Conservation (phyloP, 192 early-diverging fungal species). For the Coemansia sp. region DNA sequence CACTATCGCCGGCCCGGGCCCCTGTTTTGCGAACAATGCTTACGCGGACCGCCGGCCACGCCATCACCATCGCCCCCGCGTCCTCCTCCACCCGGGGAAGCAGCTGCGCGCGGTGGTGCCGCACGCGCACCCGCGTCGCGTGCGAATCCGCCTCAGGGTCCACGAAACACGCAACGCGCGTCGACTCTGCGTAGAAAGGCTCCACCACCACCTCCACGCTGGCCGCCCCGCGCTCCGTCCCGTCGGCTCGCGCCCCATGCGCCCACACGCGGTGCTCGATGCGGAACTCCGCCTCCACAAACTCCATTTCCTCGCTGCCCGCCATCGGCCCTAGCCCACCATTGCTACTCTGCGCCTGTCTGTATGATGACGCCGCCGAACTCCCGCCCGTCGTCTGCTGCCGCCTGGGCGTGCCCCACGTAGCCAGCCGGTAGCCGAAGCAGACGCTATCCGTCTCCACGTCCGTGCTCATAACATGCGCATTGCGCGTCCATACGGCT, state of each 20-base stretch:
- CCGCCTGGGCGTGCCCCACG: conserved; percentile 9
- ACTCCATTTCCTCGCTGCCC: conserved; percentile 2
- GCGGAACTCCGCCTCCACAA: conserved; percentile 35
- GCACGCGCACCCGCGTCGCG: conserved; percentile 40
- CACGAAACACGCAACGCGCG: conserved; percentile 42
- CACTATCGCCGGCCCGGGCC: background rate
- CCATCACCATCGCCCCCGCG: conserved; percentile 15
- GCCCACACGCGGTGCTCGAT: conserved; percentile 52
- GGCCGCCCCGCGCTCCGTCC: conserved; percentile 7
- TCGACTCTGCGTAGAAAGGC: conserved; percentile 24
- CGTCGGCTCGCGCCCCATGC: conserved; percentile 1
- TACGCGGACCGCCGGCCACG: conserved; percentile 38
- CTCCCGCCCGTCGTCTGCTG: conserved; percentile 3
- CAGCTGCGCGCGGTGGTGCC: conserved; percentile 31
- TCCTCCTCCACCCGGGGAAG: conserved; percentile 21
- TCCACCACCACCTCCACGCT: conserved; percentile 13
- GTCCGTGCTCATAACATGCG: conserved; percentile 8
- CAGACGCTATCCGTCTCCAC: background rate
- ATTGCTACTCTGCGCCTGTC: background rate
- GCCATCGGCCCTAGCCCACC: background rate
- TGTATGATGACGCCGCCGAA: conserved; percentile 12
- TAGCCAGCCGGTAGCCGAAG: conserved; percentile 22
- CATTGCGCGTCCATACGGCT: conserved; percentile 44
- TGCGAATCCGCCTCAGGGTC: conserved; percentile 50
- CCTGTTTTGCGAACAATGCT: background rate